Evolutionary conservation across 2,329 filamentous ascomycete genomes (phyloP), one percentile per base, ranked within the genome.

Genomic region (Pezicula neosporulosa): DNA sequence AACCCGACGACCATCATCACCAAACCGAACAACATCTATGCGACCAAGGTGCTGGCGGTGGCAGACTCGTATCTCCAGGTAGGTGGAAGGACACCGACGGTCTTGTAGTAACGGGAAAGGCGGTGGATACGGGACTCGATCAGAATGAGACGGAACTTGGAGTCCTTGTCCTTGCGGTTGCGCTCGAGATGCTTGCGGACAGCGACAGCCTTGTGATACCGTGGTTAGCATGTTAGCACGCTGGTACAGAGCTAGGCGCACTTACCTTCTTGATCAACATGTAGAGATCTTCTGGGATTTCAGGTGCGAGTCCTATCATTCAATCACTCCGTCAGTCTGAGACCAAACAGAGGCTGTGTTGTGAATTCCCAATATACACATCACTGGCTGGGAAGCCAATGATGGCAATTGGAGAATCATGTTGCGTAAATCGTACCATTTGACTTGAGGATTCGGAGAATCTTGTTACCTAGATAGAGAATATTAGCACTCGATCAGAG

Each of bases 131-230:
- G 90, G 74, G 94, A 97, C 85, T 99, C 94, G 80, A 99, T 96
- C 68, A 99, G 89, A 93, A 99, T 99, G 64, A 99, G 90, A 74
- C 94, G 93, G 90, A 99, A 99, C 85, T 99, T 99, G 83, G 87
- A 90, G 85, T 99, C 94, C 84, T 91, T 96, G 85, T 99, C 94
- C 87, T 99, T 99, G 80, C 94, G 93, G 88, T 99, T 99, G 80
- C 90, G 90, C 86, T 97, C 91, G 66, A 99, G 90, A 81, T 99
- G 95, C 90, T 99, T 99, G 82, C 94, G 93, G 81, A 99, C 94
- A 73, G 92, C 88, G 68, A 97, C 92, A 68, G 92, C 92, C 91
- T 67, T 44, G 13, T 47, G 44, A 8, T 24, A 36, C 19, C 18
- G 44, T 52, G 36, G 46, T 62, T 62, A 66, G 57, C 38, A 56